Conservation (phyloP, 768 basidiomycete species). For the Mrakia frigida region DNA sequence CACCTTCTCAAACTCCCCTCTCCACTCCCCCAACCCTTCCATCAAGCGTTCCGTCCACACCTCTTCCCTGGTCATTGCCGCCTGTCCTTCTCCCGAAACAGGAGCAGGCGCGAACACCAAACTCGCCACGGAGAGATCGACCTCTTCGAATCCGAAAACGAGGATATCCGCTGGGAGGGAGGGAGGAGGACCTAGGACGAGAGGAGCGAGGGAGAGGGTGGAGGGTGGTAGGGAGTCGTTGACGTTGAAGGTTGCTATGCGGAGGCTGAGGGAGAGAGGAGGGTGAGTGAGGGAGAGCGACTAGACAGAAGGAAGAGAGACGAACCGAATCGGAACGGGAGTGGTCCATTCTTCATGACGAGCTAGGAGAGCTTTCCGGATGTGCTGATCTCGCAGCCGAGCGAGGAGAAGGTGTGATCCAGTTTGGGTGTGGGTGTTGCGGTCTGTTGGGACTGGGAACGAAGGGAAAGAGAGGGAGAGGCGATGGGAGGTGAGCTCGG, state of each 20-base stretch:
- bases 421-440: not conserved
- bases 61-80: constrained; percentile 7
- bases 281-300: too few species aligned
- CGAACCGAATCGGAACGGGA: not conserved
- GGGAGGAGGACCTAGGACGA: not conserved
- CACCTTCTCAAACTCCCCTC: not conserved
- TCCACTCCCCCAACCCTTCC: not conserved
- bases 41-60: constrained; percentile 14
- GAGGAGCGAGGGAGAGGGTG: not conserved
- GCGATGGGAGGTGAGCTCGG: too few species aligned
- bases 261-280: not conserved
- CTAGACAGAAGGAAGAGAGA: not conserved
- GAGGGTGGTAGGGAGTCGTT: constrained; percentile 18
- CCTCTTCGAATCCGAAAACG: constrained; percentile 22
- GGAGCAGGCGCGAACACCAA: constrained; percentile 6
- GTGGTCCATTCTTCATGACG: constrained; percentile 12
- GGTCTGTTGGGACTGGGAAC: not conserved
- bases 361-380: not conserved
- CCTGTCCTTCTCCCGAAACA: not conserved
- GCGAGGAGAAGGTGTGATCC: not conserved
- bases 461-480: not conserved
- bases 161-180: constrained; percentile 17
- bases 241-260: constrained; percentile 18
- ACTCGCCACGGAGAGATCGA: not conserved
- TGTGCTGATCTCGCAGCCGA: constrained; percentile 4